Conservation (phyloP, 306 rosid species). For the Quercus glauca region DNA sequence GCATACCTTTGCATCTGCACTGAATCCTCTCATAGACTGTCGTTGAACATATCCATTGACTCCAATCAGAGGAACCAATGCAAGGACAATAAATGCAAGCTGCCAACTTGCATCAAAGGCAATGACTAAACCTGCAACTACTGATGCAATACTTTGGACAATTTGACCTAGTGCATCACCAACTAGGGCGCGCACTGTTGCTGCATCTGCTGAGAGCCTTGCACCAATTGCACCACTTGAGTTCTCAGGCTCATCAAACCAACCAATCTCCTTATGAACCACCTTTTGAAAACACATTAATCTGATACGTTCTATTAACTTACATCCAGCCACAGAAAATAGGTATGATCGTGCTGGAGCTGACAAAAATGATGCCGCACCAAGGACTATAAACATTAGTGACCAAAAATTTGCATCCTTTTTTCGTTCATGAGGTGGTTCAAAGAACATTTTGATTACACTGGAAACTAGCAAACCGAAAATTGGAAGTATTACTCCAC, state of each 20-base stretch:
- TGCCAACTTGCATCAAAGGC: conserved; percentile 77
- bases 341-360: conserved; percentile 56
- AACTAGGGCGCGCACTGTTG: conserved; percentile 69
- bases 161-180: conserved; percentile 66
- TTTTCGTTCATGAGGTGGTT: conserved; percentile 52
- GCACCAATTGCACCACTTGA: conserved; percentile 85
- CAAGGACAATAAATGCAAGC: conserved; percentile 59
- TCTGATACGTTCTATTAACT: conserved; percentile 76
- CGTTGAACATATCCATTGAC: conserved; percentile 65
- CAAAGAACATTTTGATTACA: conserved; percentile 60
- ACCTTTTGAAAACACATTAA: conserved; percentile 65
- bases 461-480: conserved; percentile 60
- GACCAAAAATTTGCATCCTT: conserved; percentile 78
- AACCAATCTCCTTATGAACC: conserved; percentile 72
- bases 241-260: conserved; percentile 84
- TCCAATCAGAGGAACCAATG: conserved; percentile 64
- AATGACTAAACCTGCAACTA: conserved; percentile 67
- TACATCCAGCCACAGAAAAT: conserved; percentile 69
- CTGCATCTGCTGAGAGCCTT: conserved; percentile 86
- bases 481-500: conserved; percentile 65
- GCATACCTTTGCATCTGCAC: conserved; percentile 83
- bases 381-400: conserved; percentile 47
- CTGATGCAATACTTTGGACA: conserved; percentile 61
- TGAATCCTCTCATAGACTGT: conserved; percentile 81
- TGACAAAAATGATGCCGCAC: conserved; percentile 40